phyloP scores from a whole-genome alignment of 164 flowering plant species.

The Dillenia suffruticosa region DNA sequence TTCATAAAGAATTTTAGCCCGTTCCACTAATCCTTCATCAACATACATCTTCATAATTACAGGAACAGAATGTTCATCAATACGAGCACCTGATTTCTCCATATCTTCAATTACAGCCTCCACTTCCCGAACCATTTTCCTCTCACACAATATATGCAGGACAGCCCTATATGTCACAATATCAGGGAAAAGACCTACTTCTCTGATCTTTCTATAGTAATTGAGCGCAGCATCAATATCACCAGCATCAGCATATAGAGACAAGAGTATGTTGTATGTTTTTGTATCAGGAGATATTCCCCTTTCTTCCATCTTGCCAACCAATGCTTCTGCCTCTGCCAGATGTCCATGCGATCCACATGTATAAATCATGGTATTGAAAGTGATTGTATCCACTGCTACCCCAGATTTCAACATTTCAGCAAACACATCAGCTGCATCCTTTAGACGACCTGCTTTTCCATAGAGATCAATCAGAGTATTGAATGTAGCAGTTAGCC shows the following conservation, averaged over 20 bases:
- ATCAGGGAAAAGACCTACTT: slow-evolving; percentile 78
- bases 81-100: slow-evolving; percentile 31
- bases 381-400: slow-evolving; percentile 69
- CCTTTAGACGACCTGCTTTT: slow-evolving; percentile 79
- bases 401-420: slow-evolving; percentile 85
- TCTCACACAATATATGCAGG: slow-evolving; percentile 53
- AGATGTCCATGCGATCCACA: slow-evolving; percentile 77
- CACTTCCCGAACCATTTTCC: slow-evolving; percentile 60
- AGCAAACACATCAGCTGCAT: slow-evolving; percentile 68
- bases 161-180: slow-evolving; percentile 62
- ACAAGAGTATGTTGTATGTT: slow-evolving; percentile 76
- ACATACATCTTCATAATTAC: slow-evolving; percentile 62
- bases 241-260: slow-evolving; percentile 64
- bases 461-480: slow-evolving; percentile 89
- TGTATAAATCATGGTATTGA: slow-evolving; percentile 83
- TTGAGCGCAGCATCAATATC: slow-evolving; percentile 55
- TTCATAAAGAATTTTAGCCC: slow-evolving; percentile 42
- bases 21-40: slow-evolving; percentile 40
- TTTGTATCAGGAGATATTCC: slow-evolving; percentile 70
- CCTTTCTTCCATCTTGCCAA: slow-evolving; percentile 77
- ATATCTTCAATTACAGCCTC: slow-evolving; percentile 66
- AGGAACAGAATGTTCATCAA: slow-evolving; percentile 81
- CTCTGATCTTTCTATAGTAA: slow-evolving; percentile 61
- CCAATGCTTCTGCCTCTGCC: slow-evolving; percentile 72
- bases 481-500: slow-evolving; percentile 67